phyloP scores from a whole-genome alignment of 495 filamentous ascomycete genomes.

The Terfezia claveryi region DNA sequence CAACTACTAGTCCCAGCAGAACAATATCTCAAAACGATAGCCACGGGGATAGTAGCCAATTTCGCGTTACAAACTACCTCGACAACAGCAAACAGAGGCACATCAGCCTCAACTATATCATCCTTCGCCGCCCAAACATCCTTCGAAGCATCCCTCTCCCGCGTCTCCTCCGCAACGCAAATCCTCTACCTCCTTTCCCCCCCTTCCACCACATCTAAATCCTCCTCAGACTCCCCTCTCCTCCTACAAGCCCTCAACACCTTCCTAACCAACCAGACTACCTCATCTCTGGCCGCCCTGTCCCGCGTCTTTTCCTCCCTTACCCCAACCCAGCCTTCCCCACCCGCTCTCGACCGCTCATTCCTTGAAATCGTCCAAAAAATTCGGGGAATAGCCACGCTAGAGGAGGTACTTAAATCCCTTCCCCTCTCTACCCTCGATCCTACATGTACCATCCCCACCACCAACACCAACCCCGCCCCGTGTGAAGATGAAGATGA shows the following conservation, averaged over 20 bases:
- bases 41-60: not conserved
- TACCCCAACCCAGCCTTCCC: conserved; percentile 37
- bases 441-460: conserved; percentile 12
- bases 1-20: not conserved
- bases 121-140: too few species aligned
- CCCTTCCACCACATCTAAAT: too few species aligned
- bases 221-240: conserved; percentile 8
- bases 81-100: too few species aligned
- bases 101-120: too few species aligned
- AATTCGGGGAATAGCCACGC: conserved; percentile 73
- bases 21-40: not conserved
- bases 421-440: not conserved
- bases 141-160: too few species aligned
- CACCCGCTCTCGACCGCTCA: conserved; percentile 64
- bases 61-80: too few species aligned
- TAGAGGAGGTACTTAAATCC: conserved; percentile 51
- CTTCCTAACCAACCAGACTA: conserved; percentile 22
- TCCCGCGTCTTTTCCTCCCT: not conserved
- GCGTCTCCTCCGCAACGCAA: too few species aligned
- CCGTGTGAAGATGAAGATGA: conserved; percentile 34
- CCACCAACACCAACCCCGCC: not conserved
- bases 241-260: conserved; percentile 31
- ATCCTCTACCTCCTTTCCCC: too few species aligned
- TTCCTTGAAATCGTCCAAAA: conserved; percentile 59
- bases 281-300: not conserved